Evolutionary conservation across 805 yeast genomes (phyloP).

Genomic region (Candida vartiovaarae): DNA sequence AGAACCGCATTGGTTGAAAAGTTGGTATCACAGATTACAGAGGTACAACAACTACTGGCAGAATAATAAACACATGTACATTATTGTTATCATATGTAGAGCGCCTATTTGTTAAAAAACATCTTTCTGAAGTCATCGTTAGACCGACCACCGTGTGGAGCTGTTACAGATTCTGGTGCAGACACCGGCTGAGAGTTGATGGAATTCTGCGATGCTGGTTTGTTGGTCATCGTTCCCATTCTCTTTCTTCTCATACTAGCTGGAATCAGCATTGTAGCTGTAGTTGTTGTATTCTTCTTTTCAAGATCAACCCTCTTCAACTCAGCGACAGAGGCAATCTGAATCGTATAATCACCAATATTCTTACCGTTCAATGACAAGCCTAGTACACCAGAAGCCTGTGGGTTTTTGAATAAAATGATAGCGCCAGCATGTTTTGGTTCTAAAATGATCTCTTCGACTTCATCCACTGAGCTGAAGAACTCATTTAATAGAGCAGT

Average conservation of each 20-base stretch:
- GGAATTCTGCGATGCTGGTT: not conserved
- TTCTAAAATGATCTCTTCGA: conserved; percentile 36
- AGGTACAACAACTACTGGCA: conserved; percentile 36
- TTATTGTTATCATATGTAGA: not conserved
- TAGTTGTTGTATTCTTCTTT: not conserved
- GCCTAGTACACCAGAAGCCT: conserved; percentile 45
- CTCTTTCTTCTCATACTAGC: conserved; percentile 7
- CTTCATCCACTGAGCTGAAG: conserved; percentile 30
- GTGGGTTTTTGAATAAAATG: conserved; percentile 35
- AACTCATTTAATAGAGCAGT: conserved; percentile 27
- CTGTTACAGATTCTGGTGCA: not conserved
- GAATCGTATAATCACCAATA: conserved; percentile 29
- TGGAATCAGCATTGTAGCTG: conserved; percentile 5
- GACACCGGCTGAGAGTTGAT: not conserved
- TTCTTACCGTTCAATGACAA: conserved; percentile 34
- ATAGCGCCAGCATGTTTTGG: conserved; percentile 43
- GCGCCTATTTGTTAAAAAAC: conserved; percentile 13
- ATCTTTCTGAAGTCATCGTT: conserved; percentile 23
- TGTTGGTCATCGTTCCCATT: not conserved
- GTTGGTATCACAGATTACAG: conserved; percentile 44
- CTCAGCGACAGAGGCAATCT: conserved; percentile 29
- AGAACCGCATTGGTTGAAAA: conserved; percentile 36
- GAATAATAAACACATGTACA: conserved; percentile 1
- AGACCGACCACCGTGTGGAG: conserved; percentile 6
- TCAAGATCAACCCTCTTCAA: conserved; percentile 13